Conservation (phyloP, 2,329 filamentous ascomycete species). For the Sarocladium oryzae region DNA sequence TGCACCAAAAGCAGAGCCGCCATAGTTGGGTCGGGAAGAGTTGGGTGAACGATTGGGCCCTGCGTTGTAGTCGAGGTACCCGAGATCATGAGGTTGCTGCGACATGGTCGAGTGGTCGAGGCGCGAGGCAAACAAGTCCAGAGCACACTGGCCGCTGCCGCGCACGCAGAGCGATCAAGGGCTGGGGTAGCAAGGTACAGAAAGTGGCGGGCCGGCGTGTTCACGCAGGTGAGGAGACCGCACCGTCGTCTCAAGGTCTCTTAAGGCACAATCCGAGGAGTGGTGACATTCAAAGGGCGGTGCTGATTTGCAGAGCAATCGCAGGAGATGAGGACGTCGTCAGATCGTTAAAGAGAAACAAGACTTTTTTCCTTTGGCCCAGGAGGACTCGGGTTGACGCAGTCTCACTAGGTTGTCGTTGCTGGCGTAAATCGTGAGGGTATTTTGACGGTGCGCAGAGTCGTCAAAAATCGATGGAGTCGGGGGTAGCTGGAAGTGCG, state of each 20-base stretch:
- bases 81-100: conserved; percentile 54
- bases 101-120: conserved; percentile 23
- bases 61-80: conserved; percentile 62
- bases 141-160: not conserved
- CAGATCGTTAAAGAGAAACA: conserved; percentile 2
- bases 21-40: conserved; percentile 57
- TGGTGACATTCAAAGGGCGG: conserved; percentile 1
- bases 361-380: not conserved
- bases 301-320: not conserved
- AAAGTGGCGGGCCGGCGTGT: not conserved
- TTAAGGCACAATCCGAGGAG: not conserved
- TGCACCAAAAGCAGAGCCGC: conserved; percentile 38
- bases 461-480: conserved; percentile 8
- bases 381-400: not conserved
- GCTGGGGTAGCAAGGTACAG: too few species aligned
- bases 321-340: not conserved
- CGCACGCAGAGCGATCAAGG: too few species aligned
- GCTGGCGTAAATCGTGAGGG: conserved; percentile 7
- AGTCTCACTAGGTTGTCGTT: not conserved
- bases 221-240: not conserved
- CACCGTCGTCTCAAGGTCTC: not conserved
- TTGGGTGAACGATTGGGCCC: conserved; percentile 59
- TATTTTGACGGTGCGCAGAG: conserved; percentile 6
- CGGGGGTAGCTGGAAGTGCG: conserved; percentile 7
- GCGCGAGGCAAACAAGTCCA: not conserved